Evolutionary conservation across 805 yeast genomes (phyloP), one percentile per base, ranked within the genome.

Genomic region (Myxozyma mucilagina): DNA sequence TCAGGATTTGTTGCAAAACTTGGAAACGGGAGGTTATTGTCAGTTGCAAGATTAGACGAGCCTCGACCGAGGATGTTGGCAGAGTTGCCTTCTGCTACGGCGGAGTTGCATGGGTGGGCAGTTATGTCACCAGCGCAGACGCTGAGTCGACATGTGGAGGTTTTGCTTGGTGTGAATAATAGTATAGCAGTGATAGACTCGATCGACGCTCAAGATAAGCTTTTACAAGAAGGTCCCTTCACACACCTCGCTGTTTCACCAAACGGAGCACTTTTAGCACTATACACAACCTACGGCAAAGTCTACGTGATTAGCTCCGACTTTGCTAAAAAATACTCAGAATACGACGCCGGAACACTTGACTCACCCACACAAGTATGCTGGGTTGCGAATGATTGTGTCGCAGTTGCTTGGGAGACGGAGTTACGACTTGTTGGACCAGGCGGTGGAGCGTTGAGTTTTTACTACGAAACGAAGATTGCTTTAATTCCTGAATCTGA

Each of bases 311-410:
- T 80, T 29, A 80, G 84, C 55, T 72, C 75, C 45, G 79, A 76
- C 57, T 81, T 84, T 59, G 74, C 77, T 58, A 75, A 75, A 35
- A 74, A 76, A 5, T 73, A 83, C 14, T 73, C 80, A 47, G 81
- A 78, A 50, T 81, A 78, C 67, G 71, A 79, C 8, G 75, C 82
- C 47, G 79, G 78, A 62, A 69, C 65, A 38, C 52, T 61, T 35
- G 73, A 73, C 4, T 63, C 68, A 4, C 61, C 67, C 0, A 85
- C 87, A 0, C 72, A 80, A 61, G 74, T 89, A 18, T 80, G 79
- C 59, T 94, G 97, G 98, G 87, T 97, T 71, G 90, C 93, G 0
- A 84, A 86, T 66, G 96, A 90, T 73, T 90, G 94, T 0, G 84
- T 92, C 0, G 84, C 86, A 0, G 70, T 87, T 11, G 76, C 84